phyloP scores from a whole-genome alignment of 345 rosid genomes.

The Adansonia digitata region DNA sequence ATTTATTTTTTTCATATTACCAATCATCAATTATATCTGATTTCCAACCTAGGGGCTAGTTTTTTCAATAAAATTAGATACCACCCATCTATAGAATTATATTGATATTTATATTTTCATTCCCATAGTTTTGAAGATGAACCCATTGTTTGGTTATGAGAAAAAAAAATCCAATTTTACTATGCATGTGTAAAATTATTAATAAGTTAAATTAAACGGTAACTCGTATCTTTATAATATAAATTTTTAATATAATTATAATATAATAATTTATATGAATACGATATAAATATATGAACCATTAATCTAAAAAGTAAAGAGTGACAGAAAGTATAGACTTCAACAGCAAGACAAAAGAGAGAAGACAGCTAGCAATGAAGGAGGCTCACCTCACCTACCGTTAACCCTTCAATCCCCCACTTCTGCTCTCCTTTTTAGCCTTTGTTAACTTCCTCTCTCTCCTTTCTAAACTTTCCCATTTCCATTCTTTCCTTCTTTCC shows the following conservation, averaged over 20 bases:
- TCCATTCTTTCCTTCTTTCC: background rate
- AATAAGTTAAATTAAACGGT: too few relatives aligned
- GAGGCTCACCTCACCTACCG: constrained; percentile 44
- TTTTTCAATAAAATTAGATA: background rate
- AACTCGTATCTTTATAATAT: too few relatives aligned
- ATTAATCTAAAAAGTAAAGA: background rate
- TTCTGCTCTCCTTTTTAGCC: constrained; percentile 15
- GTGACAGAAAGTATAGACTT: constrained; percentile 33
- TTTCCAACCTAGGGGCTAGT: background rate
- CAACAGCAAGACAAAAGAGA: constrained; percentile 43
- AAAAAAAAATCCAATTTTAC: background rate
- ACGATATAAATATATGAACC: too few relatives aligned
- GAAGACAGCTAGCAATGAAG: constrained; percentile 75
- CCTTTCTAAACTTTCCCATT: constrained; percentile 4
- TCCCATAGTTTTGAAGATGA: background rate
- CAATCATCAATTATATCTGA: background rate
- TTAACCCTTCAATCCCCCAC: constrained; percentile 10
- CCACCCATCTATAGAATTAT: background rate
- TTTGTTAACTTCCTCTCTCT: constrained; percentile 8
- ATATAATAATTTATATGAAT: too few relatives aligned
- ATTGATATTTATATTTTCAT: background rate
- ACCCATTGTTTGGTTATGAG: background rate
- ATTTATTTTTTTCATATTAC: background rate
- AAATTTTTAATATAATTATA: too few relatives aligned
- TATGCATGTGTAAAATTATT: too few relatives aligned